Conservation (phyloP, 2,329 filamentous ascomycete species). For the Aureobasidium sp. region DNA sequence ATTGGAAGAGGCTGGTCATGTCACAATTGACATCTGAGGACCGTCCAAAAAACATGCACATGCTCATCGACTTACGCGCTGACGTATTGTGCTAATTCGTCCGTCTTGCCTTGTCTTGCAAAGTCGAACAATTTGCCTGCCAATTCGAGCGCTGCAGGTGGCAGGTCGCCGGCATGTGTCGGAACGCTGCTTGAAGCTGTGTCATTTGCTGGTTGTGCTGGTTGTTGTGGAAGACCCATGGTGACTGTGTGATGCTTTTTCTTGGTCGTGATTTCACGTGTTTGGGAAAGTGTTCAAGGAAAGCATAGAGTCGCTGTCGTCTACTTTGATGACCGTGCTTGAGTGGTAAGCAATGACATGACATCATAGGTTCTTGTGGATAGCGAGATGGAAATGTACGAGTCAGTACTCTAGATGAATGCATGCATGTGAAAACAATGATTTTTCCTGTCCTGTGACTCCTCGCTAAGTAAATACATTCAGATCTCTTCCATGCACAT, state of each 20-base stretch:
- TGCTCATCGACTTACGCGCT: slow-evolving; percentile 32
- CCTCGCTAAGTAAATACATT: slow-evolving; percentile 15
- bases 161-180: slow-evolving; percentile 33
- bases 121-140: slow-evolving; percentile 61
- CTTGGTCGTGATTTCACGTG: neutral
- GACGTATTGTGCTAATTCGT: slow-evolving; percentile 56
- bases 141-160: slow-evolving; percentile 59
- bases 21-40: neutral
- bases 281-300: neutral
- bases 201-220: slow-evolving; percentile 3
- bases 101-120: slow-evolving; percentile 52
- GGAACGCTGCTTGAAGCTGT: neutral
- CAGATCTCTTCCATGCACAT: neutral
- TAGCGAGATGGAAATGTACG: neutral
- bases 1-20: neutral
- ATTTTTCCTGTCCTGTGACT: slow-evolving; percentile 12
- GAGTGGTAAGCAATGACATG: slow-evolving; percentile 2
- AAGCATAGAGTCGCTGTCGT: neutral
- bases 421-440: slow-evolving; percentile 5
- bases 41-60: neutral
- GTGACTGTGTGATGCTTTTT: neutral
- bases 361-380: slow-evolving; percentile 8
- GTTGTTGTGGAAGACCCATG: slow-evolving; percentile 15
- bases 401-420: neutral
- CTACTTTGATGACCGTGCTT: neutral